Percentiles rank a stretch among this genome's conserved stretches.
Evolutionary conservation across 176 grass and related monocot genomes (phyloP).

Genomic region (Eragrostis curvula): DNA sequence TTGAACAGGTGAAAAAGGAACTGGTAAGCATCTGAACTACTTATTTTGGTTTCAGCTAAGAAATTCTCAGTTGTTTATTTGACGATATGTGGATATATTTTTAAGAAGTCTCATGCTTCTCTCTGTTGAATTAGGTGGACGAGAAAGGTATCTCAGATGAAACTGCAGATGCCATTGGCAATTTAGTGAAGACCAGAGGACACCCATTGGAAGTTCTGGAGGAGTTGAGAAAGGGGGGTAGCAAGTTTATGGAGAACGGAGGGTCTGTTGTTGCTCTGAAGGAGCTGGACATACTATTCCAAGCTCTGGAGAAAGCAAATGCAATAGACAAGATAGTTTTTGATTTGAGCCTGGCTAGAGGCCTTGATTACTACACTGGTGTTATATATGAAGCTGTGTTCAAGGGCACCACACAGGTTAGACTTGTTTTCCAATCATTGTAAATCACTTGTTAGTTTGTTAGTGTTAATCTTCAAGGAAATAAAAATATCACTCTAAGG

Average conservation of each 20-base stretch:
- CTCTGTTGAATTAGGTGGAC: slow-evolving; percentile 63
- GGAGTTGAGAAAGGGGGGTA: slow-evolving; percentile 73
- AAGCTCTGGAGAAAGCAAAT: slow-evolving; percentile 85
- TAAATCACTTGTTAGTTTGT: not conserved
- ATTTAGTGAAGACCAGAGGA: slow-evolving; percentile 84
- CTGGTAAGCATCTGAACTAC: slow-evolving; percentile 60
- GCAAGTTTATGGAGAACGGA: slow-evolving; percentile 75
- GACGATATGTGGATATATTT: slow-evolving; percentile 3
- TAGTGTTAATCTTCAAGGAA: not conserved
- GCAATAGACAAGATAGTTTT: slow-evolving; percentile 76
- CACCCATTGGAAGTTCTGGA: slow-evolving; percentile 73
- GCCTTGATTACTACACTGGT: slow-evolving; percentile 98
- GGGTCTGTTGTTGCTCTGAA: slow-evolving; percentile 78
- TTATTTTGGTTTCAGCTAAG: slow-evolving; percentile 13
- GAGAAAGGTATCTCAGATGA: slow-evolving; percentile 92
- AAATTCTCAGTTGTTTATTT: slow-evolving; percentile 10
- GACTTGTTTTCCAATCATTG: slow-evolving; percentile 6
- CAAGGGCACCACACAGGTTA: slow-evolving; percentile 87
- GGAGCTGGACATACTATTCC: slow-evolving; percentile 87
- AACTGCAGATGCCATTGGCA: slow-evolving; percentile 85
- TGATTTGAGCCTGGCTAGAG: slow-evolving; percentile 97
- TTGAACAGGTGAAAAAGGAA: slow-evolving; percentile 92
- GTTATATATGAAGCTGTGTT: slow-evolving; percentile 99
- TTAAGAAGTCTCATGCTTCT: not conserved
- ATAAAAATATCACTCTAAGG: not conserved